Percentiles rank a stretch among this genome's conserved stretches.
These are phyloP conservation scores for Magnolia sinica DNA, from an alignment of 164 flowering plant species.

Conservation along the genomic window DNA sequence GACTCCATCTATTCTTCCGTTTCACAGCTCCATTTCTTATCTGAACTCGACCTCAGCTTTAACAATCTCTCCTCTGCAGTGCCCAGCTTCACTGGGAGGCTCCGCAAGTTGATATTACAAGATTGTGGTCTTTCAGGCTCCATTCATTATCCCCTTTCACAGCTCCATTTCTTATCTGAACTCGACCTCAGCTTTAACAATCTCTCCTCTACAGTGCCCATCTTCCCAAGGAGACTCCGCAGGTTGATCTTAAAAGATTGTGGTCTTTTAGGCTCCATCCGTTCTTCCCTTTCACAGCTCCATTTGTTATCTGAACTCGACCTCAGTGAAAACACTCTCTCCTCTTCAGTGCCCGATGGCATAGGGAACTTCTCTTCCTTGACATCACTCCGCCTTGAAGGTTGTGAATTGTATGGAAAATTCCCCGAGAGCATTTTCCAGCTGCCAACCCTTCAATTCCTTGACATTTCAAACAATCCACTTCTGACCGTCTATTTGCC, in stretches of 20 bases:
- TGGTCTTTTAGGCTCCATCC: conserved; percentile 11
- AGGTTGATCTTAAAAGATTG: not conserved
- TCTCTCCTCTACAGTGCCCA: conserved; percentile 26
- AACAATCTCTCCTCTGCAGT: conserved; percentile 8
- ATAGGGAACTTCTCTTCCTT: conserved; percentile 26
- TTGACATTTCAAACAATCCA: conserved; percentile 24
- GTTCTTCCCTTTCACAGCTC: conserved; percentile 19
- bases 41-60: not conserved
- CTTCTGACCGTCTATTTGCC: conserved; percentile 30
- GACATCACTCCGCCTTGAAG: conserved; percentile 20
- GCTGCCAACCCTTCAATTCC: conserved; percentile 16
- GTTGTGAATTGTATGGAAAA: conserved; percentile 24
- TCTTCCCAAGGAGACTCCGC: conserved; percentile 14
- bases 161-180: conserved; percentile 19
- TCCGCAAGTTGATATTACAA: not conserved
- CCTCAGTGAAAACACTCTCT: conserved; percentile 27
- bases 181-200: conserved; percentile 28
- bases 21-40: not conserved
- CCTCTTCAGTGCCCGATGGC: conserved; percentile 25
- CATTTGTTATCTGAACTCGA: conserved; percentile 18
- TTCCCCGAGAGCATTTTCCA: conserved; percentile 25
- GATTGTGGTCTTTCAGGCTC: conserved; percentile 4
- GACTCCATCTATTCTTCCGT: conserved; percentile 22
- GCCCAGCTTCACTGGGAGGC: conserved; percentile 24
- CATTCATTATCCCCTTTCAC: conserved; percentile 16